These are phyloP conservation scores for Cutaneotrichosporon arboriforme DNA, from an alignment of 1,284 basidiomycete genomes.

Conservation along the genomic window DNA sequence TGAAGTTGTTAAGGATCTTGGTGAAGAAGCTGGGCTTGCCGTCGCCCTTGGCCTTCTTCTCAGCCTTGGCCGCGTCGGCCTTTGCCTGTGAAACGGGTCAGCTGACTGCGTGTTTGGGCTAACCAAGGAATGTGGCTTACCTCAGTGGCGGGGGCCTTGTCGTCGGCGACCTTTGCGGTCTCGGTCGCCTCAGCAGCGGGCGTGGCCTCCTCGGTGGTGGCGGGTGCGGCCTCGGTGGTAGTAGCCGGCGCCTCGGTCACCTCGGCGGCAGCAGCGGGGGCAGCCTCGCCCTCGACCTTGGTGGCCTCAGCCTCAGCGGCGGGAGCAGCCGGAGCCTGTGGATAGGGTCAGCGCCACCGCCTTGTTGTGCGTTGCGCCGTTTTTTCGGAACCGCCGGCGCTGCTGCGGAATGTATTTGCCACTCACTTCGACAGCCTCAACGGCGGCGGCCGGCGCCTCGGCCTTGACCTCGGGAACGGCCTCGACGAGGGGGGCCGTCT, in stretches of 20 bases:
- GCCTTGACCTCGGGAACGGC: slow-evolving; percentile 2
- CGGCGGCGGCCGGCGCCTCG: slow-evolving; percentile 1
- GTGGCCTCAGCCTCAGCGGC: slow-evolving; percentile 28
- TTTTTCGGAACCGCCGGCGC: not conserved
- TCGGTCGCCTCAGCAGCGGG: no score
- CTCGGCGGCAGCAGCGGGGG: not conserved
- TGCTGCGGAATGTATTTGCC: not conserved
- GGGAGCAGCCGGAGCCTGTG: slow-evolving; percentile 16
- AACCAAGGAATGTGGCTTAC: not conserved
- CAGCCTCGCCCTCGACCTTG: slow-evolving; percentile 7
- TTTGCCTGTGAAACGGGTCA: not conserved
- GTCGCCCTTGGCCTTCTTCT: slow-evolving; percentile 19
- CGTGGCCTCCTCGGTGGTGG: slow-evolving; percentile 18
- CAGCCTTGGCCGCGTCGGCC: slow-evolving; percentile 20
- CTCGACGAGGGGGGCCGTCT: slow-evolving; percentile 12
- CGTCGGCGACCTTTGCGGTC: slow-evolving; percentile 19
- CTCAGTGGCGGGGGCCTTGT: slow-evolving; percentile 20
- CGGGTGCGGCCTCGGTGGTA: slow-evolving; percentile 24
- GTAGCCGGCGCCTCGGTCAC: slow-evolving; percentile 12
- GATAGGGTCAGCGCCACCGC: not conserved
- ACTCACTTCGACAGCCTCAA: slow-evolving; percentile 4
- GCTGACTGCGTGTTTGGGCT: not conserved
- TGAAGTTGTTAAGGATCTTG: slow-evolving; percentile 14
- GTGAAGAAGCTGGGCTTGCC: slow-evolving; percentile 20
- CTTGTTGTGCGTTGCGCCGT: no score